Evolutionary conservation across 208 protist species (phyloP).

Genomic region (Leishmania major): DNA sequence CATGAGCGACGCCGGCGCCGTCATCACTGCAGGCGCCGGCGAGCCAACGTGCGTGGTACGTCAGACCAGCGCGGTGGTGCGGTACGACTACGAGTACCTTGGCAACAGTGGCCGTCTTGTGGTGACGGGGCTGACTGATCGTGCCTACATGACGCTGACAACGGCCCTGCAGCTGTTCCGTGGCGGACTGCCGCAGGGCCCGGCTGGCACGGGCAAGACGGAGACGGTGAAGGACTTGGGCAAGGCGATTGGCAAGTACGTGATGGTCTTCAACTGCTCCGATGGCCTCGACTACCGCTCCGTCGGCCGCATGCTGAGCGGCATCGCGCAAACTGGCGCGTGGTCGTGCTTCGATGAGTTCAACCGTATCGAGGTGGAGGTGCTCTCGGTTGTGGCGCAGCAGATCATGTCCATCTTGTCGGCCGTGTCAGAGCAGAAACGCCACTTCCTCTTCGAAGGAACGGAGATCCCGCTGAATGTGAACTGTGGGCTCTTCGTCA

Average conservation of each 20-base stretch:
- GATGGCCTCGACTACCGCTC: slow-evolving; percentile 98
- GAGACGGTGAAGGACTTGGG: slow-evolving; percentile 99
- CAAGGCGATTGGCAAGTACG: slow-evolving; percentile 97
- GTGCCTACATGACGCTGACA: slow-evolving; percentile 98
- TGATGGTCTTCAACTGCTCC: slow-evolving; percentile 99
- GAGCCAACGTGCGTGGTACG: slow-evolving; percentile 82
- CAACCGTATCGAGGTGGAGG: slow-evolving; percentile 98
- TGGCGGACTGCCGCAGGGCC: slow-evolving; percentile 95
- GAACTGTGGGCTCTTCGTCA: slow-evolving; percentile 98
- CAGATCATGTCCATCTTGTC: slow-evolving; percentile 96
- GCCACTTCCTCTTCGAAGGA: slow-evolving; percentile 94
- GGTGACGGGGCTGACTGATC: slow-evolving; percentile 97
- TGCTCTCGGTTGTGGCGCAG: slow-evolving; percentile 98
- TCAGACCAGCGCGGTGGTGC: slow-evolving; percentile 92
- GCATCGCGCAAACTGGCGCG: slow-evolving; percentile 97
- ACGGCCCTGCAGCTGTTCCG: slow-evolving; percentile 96
- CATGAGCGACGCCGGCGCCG: background rate
- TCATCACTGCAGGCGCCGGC: background rate
- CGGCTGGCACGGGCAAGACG: slow-evolving; percentile 99
- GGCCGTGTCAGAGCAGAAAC: slow-evolving; percentile 78
- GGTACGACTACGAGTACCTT: slow-evolving; percentile 98
- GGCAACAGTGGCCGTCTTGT: slow-evolving; percentile 98
- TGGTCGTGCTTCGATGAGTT: slow-evolving; percentile 99
- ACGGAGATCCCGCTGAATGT: slow-evolving; percentile 95
- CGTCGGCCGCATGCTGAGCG: slow-evolving; percentile 95